Evolutionary conservation across 2,329 filamentous ascomycete genomes (phyloP).

Genomic region (Chlorencoelia australis): DNA sequence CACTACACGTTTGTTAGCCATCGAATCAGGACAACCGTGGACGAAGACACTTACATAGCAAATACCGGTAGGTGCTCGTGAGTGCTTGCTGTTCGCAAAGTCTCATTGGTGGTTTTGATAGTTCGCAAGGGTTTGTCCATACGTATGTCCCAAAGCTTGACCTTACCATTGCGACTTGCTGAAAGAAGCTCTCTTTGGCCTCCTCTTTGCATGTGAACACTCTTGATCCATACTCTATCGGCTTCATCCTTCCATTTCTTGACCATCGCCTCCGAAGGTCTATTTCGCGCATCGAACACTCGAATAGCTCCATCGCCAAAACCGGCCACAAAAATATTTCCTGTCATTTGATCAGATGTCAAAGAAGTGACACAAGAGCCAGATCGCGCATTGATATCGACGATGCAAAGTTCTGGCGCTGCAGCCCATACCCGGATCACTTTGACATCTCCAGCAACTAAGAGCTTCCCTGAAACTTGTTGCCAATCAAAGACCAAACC

Average conservation of each 20-base stretch:
- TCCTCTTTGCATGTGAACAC: constrained; percentile 92
- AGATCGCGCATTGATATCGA: constrained; percentile 89
- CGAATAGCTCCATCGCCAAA: constrained; percentile 93
- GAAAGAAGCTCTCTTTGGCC: constrained; percentile 85
- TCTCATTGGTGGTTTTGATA: constrained; percentile 65
- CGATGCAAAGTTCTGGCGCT: constrained; percentile 81
- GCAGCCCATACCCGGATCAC: constrained; percentile 96
- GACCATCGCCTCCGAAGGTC: constrained; percentile 83
- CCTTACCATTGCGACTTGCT: constrained; percentile 83
- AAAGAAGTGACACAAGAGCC: constrained; percentile 92
- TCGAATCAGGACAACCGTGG: too few relatives aligned
- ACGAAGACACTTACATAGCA: constrained; percentile 63
- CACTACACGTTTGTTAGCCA: constrained; percentile 52
- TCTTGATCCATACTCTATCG: constrained; percentile 84
- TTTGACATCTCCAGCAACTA: constrained; percentile 94
- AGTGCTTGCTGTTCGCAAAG: constrained; percentile 75
- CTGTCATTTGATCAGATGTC: constrained; percentile 95
- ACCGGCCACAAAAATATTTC: constrained; percentile 89
- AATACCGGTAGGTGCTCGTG: constrained; percentile 97
- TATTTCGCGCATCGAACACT: constrained; percentile 82
- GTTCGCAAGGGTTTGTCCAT: constrained; percentile 69
- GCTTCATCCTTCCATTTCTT: constrained; percentile 91
- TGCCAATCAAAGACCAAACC: constrained; percentile 99
- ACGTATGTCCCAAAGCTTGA: constrained; percentile 92
- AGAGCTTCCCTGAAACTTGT: constrained; percentile 85